Base-by-base conservation (phyloP, 176 grass and related monocot species). In the Tillandsia leiboldiana region DNA sequence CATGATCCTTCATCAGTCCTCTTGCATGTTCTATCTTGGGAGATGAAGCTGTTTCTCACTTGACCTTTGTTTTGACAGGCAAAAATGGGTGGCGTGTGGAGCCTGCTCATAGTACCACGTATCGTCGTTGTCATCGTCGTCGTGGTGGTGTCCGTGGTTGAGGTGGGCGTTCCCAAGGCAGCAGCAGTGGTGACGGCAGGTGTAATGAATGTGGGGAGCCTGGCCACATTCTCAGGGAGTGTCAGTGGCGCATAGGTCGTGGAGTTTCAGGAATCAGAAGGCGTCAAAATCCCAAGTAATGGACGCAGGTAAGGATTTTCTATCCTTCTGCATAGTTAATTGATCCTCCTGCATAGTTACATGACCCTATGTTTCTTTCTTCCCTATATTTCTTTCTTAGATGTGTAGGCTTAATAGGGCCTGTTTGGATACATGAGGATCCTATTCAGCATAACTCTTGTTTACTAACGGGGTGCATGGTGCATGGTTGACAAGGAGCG, bases 11-110 rank as follows among this genome's bases (percentile, higher is more conserved):
- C 33, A 7, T 42, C 33, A 42, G 33, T 42, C 33, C 33, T 42
- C 33, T 42, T 42, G 58, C 20, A 63, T 22, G 24, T 17, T 63
- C 18, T 10, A 10, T 63, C 33, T 42, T 5, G 1, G 8, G 33
- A 42, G 33, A 42, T 42, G 33, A 42, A 7, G 53, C 17, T 1
- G 14, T 20, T 63, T 12, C 29, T 49, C 47, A n/a, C 12, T 68
- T 20, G 29, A 12, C 10, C 18, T 27, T 69, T 28, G n/a, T 1
- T 58, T 77, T 53, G 18, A 26, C 26, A 77, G 75, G 75, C 2
- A 77, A 69, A 50, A 66, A 77, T 51, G 75, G 75, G 8, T 77
- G 75, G 75, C 75, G 52, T 50, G 75, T 77, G 52, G 75, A 69
- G 11, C 52, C 69, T 18, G 68, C 75, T 61, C 75, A 62, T 28